These are phyloP conservation scores for Galium porrigens DNA, from an alignment of 305 asterid genomes.

Conservation along the genomic window DNA sequence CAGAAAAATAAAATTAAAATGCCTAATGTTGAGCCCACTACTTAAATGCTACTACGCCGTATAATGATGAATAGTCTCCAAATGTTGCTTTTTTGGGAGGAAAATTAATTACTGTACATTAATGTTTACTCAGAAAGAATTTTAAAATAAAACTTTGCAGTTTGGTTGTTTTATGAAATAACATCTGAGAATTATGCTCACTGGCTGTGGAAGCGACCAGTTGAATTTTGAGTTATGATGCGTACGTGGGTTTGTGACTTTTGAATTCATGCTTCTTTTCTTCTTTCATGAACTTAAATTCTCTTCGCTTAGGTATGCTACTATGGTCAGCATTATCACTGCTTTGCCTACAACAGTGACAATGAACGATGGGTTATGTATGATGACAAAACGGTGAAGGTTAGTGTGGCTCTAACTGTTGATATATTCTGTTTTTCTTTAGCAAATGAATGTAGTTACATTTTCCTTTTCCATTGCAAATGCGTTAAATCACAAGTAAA, in stretches of 20 bases:
- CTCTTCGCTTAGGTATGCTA: constrained; percentile 12
- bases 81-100: not conserved
- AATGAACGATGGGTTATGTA: constrained; percentile 82
- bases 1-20: not conserved
- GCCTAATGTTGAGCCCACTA: not conserved
- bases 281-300: not conserved
- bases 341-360: constrained; percentile 72
- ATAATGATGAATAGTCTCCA: not conserved
- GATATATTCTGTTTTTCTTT: not conserved
- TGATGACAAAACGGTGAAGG: constrained; percentile 93
- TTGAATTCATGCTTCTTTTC: not conserved
- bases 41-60: not conserved
- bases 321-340: constrained; percentile 92
- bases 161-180: not conserved
- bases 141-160: not conserved
- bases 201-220: not conserved
- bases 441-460: not conserved
- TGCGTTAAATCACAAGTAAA: constrained; percentile 5
- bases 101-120: not conserved
- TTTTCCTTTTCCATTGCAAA: not conserved
- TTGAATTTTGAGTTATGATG: not conserved
- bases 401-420: constrained; percentile 15
- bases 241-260: not conserved
- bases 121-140: not conserved
- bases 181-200: not conserved